Evolutionary conservation across 1,284 basidiomycete species (phyloP).

Genomic region (Leccinum insigne): DNA sequence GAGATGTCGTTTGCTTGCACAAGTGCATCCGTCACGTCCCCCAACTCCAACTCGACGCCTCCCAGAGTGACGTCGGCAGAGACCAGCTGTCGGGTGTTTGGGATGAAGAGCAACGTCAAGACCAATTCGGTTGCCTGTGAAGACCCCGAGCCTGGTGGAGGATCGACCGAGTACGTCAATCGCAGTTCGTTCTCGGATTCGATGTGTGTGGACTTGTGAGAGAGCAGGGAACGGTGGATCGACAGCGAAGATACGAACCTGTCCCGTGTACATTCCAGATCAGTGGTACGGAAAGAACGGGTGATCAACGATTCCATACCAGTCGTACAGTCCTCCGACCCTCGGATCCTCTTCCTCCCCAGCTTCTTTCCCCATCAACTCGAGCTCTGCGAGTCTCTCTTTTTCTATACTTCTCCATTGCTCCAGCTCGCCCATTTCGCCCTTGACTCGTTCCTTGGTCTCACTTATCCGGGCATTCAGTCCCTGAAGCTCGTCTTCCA

Average conservation of each 20-base stretch:
- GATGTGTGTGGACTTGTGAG: constrained; percentile 57
- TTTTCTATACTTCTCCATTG: constrained; percentile 68
- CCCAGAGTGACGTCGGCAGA: constrained; percentile 53
- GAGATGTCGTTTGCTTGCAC: constrained; percentile 69
- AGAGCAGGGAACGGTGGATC: constrained; percentile 62
- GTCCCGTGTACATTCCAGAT: not conserved
- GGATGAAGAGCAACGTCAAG: constrained; percentile 63
- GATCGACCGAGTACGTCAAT: constrained; percentile 58
- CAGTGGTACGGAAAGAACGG: not conserved
- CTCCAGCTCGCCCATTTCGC: constrained; percentile 60
- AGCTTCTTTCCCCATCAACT: constrained; percentile 56
- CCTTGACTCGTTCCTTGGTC: constrained; percentile 58
- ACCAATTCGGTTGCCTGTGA: constrained; percentile 36
- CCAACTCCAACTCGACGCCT: constrained; percentile 51
- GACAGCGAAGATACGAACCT: constrained; percentile 72
- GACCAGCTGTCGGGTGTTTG: constrained; percentile 63
- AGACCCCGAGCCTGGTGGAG: constrained; percentile 20
- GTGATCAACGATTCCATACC: constrained; percentile 42
- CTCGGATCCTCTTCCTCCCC: constrained; percentile 67
- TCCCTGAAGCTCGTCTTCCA: constrained; percentile 56
- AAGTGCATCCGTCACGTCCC: constrained; percentile 62
- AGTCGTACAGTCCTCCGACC: constrained; percentile 65
- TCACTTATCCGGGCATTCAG: constrained; percentile 47
- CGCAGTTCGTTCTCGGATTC: constrained; percentile 74
- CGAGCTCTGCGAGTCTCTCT: constrained; percentile 71